Base-by-base conservation (phyloP, 2,329 filamentous ascomycete species). In the Calonectria multiphialidica region DNA sequence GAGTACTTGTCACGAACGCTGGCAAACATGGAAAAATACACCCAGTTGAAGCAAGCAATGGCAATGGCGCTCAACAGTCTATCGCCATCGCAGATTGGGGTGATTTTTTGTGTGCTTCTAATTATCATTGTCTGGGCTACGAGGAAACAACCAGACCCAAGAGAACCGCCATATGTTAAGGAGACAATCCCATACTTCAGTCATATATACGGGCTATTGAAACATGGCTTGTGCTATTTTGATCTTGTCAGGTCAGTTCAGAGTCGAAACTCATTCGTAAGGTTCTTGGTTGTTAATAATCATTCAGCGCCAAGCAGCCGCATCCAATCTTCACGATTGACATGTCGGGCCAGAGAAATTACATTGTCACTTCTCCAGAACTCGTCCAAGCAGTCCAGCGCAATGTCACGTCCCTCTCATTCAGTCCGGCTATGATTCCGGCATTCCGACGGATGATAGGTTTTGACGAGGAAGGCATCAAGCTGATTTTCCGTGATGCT, bases 291-390 rank as follows among this genome's bases (percentile, higher is more conserved):
- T 37, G 18, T 70, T 76, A 45, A 76, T 1, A 8, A 2, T 45
- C 18, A 16, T 1, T 2, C 16, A 77, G 75, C 44, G 68, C 75
- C 2, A 55, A 75, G 21, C 75, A 77, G 50, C 68, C 73, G 9
- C 75, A 77, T 44, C 73, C 75, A 67, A 76, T 77, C 59, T 77
- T 77, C 21, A 77, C 75, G n/a, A 74, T 77, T 75, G 73, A 76
- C 44, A 74, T 76, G 64, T 75, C 75, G 0, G 75, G 75, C 0
- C 73, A 77, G 10, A 76, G 71, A 40, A 77, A 77, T 25, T 77
- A 77, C 45, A 77, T 76, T 1, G 75, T 77, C 25, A 77, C 75
- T 9, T 76, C 75, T 33, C 75, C 75, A 35, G 75, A 77, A 21
- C 75, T 77, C 2, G 73, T 77, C 0, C 73, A 77, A 3, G 75